A percentile compares a stretch with the other conserved stretches of the same genome.
phyloP scores from a whole-genome alignment of 352 stramenopile genomes.

The Phytophthora hybrid region DNA sequence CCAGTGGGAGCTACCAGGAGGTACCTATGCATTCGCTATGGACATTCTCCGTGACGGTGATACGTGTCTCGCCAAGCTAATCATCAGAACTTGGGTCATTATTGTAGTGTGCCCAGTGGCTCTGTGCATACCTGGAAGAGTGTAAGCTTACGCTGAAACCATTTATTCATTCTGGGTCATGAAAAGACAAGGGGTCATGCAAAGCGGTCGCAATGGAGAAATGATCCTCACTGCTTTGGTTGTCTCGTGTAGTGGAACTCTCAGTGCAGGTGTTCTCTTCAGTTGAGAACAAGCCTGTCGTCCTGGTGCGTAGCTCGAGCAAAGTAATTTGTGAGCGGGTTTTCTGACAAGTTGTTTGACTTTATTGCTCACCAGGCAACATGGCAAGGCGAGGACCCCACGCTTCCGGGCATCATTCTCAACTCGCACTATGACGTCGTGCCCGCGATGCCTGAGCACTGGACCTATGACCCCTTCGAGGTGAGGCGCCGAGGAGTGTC shows the following conservation, averaged over 20 bases:
- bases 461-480: constrained; percentile 93
- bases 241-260: constrained; percentile 44
- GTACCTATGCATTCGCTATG: constrained; percentile 22
- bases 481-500: constrained; percentile 30
- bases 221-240: not conserved
- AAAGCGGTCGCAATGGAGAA: too few relatives aligned
- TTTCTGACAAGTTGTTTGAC: not conserved
- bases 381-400: constrained; percentile 88
- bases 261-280: constrained; percentile 64
- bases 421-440: constrained; percentile 99
- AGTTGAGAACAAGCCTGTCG: constrained; percentile 85
- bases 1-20: constrained; percentile 69
- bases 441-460: constrained; percentile 87
- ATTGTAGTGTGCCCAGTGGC: constrained; percentile 68
- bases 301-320: constrained; percentile 68
- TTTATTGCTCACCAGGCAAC: constrained; percentile 58
- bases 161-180: not conserved
- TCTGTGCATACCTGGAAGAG: constrained; percentile 62
- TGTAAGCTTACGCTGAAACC: too few relatives aligned
- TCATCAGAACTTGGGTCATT: not conserved
- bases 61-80: not conserved
- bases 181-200: too few relatives aligned
- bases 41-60: not conserved
- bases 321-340: not conserved
- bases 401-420: constrained; percentile 91